Evolutionary conservation across 176 grass and related monocot species (phyloP), one percentile per base, ranked within the genome.

Genomic region (Carex scoparia): DNA sequence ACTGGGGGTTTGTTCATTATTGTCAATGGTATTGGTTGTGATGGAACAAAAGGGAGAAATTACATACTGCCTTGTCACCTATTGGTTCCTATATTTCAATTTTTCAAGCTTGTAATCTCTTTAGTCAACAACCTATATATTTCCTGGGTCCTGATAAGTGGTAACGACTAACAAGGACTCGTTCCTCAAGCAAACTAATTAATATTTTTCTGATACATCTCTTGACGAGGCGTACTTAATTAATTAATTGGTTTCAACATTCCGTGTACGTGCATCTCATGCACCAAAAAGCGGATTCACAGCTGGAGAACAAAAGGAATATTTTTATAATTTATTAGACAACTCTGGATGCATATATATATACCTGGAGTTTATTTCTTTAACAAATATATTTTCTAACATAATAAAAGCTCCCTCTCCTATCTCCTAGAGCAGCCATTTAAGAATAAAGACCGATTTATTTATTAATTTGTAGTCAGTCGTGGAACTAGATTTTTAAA

Each of bases 171-270:
- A 69, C 42, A 23, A 23, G 23, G 23, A 23, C 23, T 23, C 23
- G 11, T 76, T 15, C 46, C 69, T 30, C 44, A 10, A 71, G 15
- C 35, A 74, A 75, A n/a, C 23, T 46, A 31, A 55, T 76, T 76
- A 54, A 54, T 76, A 18, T 51, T 48, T 27, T 38, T 37, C 58
- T 79, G 30, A 15, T 79, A 9, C n/a, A 79, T 58, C 31, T 19
- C 23, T 59, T 13, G 55, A 64, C 33, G 44, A 81, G 63, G 16
- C 59, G 16, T 48, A 27, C 19, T 40, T 40, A 40, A 40, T 51
- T 75, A 53, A 54, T 77, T 64, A 64, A 81, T 27, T 64, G 12
- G 58, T 63, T 63, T 64, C 56, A 81, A 14, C 79, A 64, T 81
- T 79, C 76, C 76, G 19, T 11, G 76, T 79, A n/a, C 75, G 56